phyloP scores from a whole-genome alignment of 805 yeast genomes.

The Spathaspora boniae region DNA sequence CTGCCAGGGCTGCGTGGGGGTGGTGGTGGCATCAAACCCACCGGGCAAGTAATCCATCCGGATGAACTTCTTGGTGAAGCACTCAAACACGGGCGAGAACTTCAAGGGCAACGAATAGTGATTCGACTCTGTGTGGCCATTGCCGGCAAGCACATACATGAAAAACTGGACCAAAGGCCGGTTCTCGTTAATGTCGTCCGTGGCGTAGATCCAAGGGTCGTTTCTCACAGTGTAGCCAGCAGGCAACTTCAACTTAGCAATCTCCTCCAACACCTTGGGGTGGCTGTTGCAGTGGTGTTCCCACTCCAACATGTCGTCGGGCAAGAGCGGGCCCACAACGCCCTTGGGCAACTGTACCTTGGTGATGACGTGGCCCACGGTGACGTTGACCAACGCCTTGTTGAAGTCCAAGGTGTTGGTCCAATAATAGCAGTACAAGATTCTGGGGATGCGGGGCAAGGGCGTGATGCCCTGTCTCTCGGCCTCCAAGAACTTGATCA shows the following conservation, averaged over 20 bases:
- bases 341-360: slow-evolving; percentile 56
- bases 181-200: slow-evolving; percentile 59
- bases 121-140: slow-evolving; percentile 65
- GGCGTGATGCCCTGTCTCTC: slow-evolving; percentile 49
- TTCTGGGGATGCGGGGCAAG: slow-evolving; percentile 63
- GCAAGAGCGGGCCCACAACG: slow-evolving; percentile 66
- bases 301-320: slow-evolving; percentile 55
- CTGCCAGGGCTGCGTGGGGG: slow-evolving; percentile 60
- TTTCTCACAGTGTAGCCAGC: slow-evolving; percentile 49
- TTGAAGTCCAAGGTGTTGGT: slow-evolving; percentile 50
- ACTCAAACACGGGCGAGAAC: slow-evolving; percentile 71
- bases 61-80: slow-evolving; percentile 54
- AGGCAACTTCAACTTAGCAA: slow-evolving; percentile 66
- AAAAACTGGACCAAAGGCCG: slow-evolving; percentile 69
- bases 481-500: slow-evolving; percentile 64
- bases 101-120: slow-evolving; percentile 73
- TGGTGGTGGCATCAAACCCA: slow-evolving; percentile 60
- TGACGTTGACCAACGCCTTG: slow-evolving; percentile 69
- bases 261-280: slow-evolving; percentile 60
- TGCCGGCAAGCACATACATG: slow-evolving; percentile 66
- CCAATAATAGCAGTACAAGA: slow-evolving; percentile 67
- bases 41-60: slow-evolving; percentile 74
- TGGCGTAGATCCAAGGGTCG: slow-evolving; percentile 88
- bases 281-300: slow-evolving; percentile 51
- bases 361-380: slow-evolving; percentile 59